Percentiles rank a stretch among this genome's conserved stretches.
These are phyloP conservation scores for Pugionium cornutum DNA, from an alignment of 345 rosid genomes.

Conservation along the genomic window DNA sequence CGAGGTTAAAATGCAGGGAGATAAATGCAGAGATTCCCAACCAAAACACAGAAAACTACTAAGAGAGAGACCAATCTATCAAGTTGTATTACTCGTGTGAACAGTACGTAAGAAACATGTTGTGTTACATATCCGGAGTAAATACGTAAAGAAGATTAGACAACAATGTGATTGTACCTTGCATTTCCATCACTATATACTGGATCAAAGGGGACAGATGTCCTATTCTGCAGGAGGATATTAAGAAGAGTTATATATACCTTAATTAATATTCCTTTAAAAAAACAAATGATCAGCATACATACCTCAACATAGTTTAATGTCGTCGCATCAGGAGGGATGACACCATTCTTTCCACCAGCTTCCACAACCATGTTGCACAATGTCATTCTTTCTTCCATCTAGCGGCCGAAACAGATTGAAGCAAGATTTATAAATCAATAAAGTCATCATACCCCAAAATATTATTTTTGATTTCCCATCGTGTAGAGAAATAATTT, in stretches of 20 bases:
- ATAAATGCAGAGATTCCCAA: background rate
- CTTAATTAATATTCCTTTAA: background rate
- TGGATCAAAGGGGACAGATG: constrained; percentile 79
- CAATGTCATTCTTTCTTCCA: constrained; percentile 87
- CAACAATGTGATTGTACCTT: constrained; percentile 48
- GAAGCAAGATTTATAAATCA: background rate
- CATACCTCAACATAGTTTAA: constrained; percentile 86
- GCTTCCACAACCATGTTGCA: constrained; percentile 99
- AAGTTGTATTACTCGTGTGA: constrained; percentile 1
- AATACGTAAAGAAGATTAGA: no score
- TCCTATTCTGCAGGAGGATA: constrained; percentile 62
- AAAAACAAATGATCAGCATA: background rate
- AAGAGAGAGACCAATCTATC: background rate
- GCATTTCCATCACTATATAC: constrained; percentile 89
- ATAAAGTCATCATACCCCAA: background rate
- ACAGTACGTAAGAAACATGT: background rate
- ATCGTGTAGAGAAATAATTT: constrained; percentile 11
- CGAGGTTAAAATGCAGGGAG: constrained; percentile 7
- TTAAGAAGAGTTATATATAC: background rate
- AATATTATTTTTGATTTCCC: background rate
- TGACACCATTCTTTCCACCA: constrained; percentile 95
- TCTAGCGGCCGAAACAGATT: constrained; percentile 49
- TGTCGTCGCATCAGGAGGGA: constrained; percentile 91
- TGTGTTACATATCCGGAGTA: background rate
- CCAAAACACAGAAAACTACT: background rate